Conservation (phyloP, 495 filamentous ascomycete species). For the Neurospora hispaniola region DNA sequence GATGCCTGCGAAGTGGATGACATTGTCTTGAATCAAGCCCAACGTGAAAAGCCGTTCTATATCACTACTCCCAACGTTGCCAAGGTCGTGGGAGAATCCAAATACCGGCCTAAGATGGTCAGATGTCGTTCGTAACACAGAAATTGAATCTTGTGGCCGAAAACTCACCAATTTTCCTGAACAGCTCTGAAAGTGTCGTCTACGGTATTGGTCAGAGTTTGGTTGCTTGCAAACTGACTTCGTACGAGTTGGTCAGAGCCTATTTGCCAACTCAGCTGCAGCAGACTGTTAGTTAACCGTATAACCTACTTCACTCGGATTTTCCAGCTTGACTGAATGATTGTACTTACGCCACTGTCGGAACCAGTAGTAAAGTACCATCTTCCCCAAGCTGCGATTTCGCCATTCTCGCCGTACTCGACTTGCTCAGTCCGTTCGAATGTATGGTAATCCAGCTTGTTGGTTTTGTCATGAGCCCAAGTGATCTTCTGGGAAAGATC, state of each 20-base stretch:
- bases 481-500: slow-evolving; percentile 24
- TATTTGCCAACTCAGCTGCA: slow-evolving; percentile 47
- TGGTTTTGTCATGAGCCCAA: slow-evolving; percentile 28
- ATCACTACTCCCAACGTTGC: slow-evolving; percentile 19
- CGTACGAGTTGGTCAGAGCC: slow-evolving; percentile 58
- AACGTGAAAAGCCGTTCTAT: slow-evolving; percentile 60
- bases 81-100: slow-evolving; percentile 73
- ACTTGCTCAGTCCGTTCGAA: slow-evolving; percentile 53
- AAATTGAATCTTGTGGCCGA: neutral
- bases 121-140: slow-evolving; percentile 2
- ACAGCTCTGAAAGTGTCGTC: slow-evolving; percentile 60
- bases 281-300: slow-evolving; percentile 7
- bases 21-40: slow-evolving; percentile 60
- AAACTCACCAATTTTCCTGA: slow-evolving; percentile 49
- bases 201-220: slow-evolving; percentile 51
- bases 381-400: slow-evolving; percentile 79
- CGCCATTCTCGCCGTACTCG: slow-evolving; percentile 55
- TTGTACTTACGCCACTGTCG: slow-evolving; percentile 24
- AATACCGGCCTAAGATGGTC: slow-evolving; percentile 58
- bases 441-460: slow-evolving; percentile 36
- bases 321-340: neutral
- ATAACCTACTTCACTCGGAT: neutral
- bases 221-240: slow-evolving; percentile 51
- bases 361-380: slow-evolving; percentile 55
- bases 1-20: slow-evolving; percentile 65